Percentiles rank a stretch among this genome's conserved stretches.
Conservation (phyloP, 176 grass and related monocot genomes). For the Aegilops speltoides region DNA sequence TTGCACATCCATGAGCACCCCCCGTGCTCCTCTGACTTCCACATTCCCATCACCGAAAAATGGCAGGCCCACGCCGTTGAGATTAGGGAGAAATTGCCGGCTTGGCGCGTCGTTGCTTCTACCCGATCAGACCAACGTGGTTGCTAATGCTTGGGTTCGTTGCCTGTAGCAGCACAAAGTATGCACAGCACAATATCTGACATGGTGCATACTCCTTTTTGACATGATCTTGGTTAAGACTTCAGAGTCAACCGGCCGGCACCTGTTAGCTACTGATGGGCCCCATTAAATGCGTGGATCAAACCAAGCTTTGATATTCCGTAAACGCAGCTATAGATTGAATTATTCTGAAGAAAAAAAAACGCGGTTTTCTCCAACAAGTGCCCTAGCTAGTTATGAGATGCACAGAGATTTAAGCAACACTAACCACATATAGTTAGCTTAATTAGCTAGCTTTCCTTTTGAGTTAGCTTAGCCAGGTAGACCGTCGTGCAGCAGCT, state of each 20-base stretch:
- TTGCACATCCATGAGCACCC: not conserved
- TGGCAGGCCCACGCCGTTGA: constrained; percentile 25
- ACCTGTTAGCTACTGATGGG: not conserved
- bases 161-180: not conserved
- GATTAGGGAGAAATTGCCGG: constrained; percentile 37
- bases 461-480: too few relatives aligned
- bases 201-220: not conserved
- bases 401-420: not conserved
- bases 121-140: not conserved
- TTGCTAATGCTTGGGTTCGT: too few relatives aligned
- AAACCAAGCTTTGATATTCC: not conserved
- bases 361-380: not conserved
- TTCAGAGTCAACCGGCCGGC: not conserved
- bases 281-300: not conserved
- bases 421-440: not conserved
- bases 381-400: not conserved
- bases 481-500: not conserved
- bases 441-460: not conserved
- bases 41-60: not conserved
- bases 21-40: constrained; percentile 24
- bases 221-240: not conserved
- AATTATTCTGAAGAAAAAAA: not conserved
- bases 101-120: not conserved
- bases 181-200: not conserved
- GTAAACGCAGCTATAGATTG: not conserved